These are phyloP conservation scores for Viridothelium virens DNA, from an alignment of 495 filamentous ascomycete species.

Conservation along the genomic window DNA sequence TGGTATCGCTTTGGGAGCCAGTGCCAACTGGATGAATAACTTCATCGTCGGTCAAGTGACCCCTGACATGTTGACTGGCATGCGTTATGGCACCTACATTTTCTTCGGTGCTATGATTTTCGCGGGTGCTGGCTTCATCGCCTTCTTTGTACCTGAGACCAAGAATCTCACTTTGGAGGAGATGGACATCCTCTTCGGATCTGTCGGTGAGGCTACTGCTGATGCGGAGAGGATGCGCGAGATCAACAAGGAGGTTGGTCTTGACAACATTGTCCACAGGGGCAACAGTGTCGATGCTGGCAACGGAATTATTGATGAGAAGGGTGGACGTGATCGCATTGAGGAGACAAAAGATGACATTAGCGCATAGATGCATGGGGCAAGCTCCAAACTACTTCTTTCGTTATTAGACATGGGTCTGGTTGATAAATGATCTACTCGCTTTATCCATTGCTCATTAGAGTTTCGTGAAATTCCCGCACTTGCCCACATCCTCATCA, in stretches of 20 bases:
- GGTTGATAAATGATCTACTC: not conserved
- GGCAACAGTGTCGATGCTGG: conserved; percentile 12
- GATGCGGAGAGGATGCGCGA: conserved; percentile 65
- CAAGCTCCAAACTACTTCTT: not conserved
- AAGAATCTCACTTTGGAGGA: conserved; percentile 43
- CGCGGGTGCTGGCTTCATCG: conserved; percentile 51
- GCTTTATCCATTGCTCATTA: too few species aligned
- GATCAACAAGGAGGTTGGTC: conserved; percentile 64
- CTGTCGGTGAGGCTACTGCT: conserved; percentile 58
- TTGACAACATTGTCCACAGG: conserved; percentile 35
- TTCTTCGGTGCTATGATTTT: conserved; percentile 68
- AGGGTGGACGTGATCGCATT: not conserved
- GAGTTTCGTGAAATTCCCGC: too few species aligned
- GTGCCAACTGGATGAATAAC: conserved; percentile 50
- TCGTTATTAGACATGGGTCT: conserved; percentile 11
- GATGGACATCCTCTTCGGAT: conserved; percentile 71
- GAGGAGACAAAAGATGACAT: conserved; percentile 2
- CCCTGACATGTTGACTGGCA: conserved; percentile 61
- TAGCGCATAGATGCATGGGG: conserved; percentile 3
- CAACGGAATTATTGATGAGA: conserved; percentile 17
- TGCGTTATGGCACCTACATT: conserved; percentile 72
- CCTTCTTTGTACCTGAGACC: conserved; percentile 43
- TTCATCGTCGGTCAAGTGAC: conserved; percentile 69
- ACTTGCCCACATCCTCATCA: too few species aligned
- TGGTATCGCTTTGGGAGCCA: conserved; percentile 64